Conservation (phyloP, 306 rosid species). For the Heteromeles arbutifolia region DNA sequence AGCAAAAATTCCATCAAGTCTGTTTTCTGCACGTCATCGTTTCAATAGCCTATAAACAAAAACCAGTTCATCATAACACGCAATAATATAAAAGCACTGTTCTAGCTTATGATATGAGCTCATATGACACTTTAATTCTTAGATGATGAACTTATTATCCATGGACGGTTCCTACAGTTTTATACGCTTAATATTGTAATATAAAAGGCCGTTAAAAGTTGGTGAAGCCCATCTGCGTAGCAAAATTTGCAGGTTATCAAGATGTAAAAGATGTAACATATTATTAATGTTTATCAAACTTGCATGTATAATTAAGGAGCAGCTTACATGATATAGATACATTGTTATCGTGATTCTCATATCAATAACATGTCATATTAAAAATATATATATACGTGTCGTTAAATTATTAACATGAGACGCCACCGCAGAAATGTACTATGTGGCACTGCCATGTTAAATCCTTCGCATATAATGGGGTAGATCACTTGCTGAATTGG, state of each 20-base stretch:
- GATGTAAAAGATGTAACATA: background rate
- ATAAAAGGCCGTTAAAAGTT: background rate
- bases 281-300: background rate
- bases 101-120: no score
- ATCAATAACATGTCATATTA: no score
- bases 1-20: background rate
- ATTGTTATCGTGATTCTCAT: no score
- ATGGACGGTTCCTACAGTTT: background rate
- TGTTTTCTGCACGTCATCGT: background rate
- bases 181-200: background rate
- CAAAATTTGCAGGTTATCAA: background rate
- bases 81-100: background rate
- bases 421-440: background rate
- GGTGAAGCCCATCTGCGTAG: background rate
- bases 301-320: background rate
- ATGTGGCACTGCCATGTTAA: no score
- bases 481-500: background rate
- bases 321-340: no score
- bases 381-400: no score
- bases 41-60: background rate
- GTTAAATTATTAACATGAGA: background rate
- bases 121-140: background rate
- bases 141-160: background rate
- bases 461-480: background rate
- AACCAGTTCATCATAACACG: background rate